These are phyloP conservation scores for Phytophthora nicotianae DNA, from an alignment of 352 stramenopile species.

Conservation along the genomic window DNA sequence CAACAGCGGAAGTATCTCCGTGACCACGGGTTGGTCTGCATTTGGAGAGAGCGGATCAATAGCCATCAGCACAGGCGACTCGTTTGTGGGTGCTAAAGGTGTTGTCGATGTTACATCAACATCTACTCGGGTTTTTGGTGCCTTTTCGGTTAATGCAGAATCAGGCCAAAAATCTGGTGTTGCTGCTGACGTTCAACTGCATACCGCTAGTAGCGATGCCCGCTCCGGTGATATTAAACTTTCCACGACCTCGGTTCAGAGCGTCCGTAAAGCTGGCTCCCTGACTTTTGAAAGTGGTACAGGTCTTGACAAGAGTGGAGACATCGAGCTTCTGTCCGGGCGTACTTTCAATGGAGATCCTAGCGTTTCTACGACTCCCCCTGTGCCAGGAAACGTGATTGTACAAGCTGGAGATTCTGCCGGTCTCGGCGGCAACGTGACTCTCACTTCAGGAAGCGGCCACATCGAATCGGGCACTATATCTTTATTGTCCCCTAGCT, in stretches of 20 bases:
- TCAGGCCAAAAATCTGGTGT: conserved; percentile 6
- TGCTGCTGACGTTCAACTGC: conserved; percentile 29
- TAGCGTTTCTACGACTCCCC: conserved; percentile 10
- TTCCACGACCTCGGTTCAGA: conserved; percentile 23
- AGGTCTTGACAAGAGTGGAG: conserved; percentile 28
- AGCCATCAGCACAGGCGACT: conserved; percentile 27
- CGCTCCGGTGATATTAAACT: conserved; percentile 33
- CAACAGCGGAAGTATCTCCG: conserved; percentile 35
- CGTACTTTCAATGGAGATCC: conserved; percentile 9
- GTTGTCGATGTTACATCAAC: conserved; percentile 26
- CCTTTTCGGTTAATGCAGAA: conserved; percentile 33
- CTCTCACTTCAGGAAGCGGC: conserved; percentile 22
- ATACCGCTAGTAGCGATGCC: conserved; percentile 17
- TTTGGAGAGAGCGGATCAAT: conserved; percentile 41
- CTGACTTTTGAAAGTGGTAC: conserved; percentile 25
- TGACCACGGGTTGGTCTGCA: conserved; percentile 36
- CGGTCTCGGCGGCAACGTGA: conserved; percentile 26
- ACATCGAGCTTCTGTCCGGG: conserved; percentile 25
- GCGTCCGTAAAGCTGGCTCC: conserved; percentile 23
- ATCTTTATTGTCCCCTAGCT: conserved; percentile 26
- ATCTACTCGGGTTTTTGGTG: conserved; percentile 31
- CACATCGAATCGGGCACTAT: conserved; percentile 24
- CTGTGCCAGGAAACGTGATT: conserved; percentile 27
- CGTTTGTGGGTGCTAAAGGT: conserved; percentile 25
- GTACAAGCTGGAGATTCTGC: conserved; percentile 27